phyloP scores from a whole-genome alignment of 768 basidiomycete genomes.

The Lentinus tigrinus region DNA sequence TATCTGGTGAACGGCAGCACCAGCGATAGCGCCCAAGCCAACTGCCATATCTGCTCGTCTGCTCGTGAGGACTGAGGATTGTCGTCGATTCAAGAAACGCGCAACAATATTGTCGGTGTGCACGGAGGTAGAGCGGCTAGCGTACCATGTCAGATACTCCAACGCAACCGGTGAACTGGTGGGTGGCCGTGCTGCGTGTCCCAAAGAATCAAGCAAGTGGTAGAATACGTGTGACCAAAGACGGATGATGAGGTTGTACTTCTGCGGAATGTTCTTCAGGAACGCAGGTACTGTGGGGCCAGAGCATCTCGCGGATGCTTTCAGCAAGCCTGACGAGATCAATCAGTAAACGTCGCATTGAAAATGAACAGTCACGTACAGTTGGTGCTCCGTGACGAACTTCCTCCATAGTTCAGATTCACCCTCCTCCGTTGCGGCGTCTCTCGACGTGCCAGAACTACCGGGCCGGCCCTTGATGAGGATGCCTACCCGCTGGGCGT shows the following conservation, averaged over 20 bases:
- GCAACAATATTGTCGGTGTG: conserved; percentile 31
- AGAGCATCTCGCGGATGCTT: conserved; percentile 87
- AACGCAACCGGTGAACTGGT: conserved; percentile 67
- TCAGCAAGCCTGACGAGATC: conserved; percentile 70
- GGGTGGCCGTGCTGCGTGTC: conserved; percentile 60
- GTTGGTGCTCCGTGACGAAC: conserved; percentile 77
- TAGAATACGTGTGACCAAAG: conserved; percentile 93
- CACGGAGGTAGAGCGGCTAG: background rate
- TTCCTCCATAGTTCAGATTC: conserved; percentile 79
- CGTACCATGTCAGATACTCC: conserved; percentile 59
- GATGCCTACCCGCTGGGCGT: conserved; percentile 41
- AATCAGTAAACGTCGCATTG: background rate
- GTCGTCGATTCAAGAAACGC: conserved; percentile 78
- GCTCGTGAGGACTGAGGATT: conserved; percentile 28
- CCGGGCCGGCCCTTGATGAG: conserved; percentile 34
- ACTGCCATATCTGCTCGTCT: conserved; percentile 17
- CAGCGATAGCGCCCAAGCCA: conserved; percentile 11
- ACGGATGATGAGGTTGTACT: conserved; percentile 93
- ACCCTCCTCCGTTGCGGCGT: conserved; percentile 43
- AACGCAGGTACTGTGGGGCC: conserved; percentile 88
- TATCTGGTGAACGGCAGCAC: conserved; percentile 4
- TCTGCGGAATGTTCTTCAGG: conserved; percentile 83
- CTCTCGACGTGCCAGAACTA: conserved; percentile 23
- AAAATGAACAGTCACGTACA: conserved; percentile 46
- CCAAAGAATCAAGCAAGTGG: conserved; percentile 85